phyloP scores from a whole-genome alignment of 345 rosid genomes.

The Salix brachista region DNA sequence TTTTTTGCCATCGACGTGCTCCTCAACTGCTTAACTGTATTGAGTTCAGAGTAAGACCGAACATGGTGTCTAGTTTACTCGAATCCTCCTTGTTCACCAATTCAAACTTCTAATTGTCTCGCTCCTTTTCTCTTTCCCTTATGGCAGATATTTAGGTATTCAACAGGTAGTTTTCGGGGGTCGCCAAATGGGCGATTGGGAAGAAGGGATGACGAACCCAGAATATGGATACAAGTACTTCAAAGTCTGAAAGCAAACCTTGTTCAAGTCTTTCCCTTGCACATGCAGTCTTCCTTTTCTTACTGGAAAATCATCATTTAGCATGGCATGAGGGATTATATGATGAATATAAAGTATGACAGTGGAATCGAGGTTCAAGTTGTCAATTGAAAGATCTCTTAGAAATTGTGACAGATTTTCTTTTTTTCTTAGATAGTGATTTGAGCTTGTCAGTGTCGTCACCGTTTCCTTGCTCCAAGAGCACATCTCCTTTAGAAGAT shows the following conservation, averaged over 20 bases:
- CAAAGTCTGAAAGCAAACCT: slow-evolving; percentile 43
- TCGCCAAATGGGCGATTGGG: slow-evolving; percentile 82
- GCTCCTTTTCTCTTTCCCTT: background rate
- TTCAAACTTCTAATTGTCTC: background rate
- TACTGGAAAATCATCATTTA: background rate
- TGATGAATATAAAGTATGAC: background rate
- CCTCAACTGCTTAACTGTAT: slow-evolving; percentile 77
- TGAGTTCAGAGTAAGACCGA: slow-evolving; percentile 78
- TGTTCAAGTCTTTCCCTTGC: background rate
- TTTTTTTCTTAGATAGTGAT: background rate
- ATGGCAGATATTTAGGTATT: slow-evolving; percentile 68
- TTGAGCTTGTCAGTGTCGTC: background rate
- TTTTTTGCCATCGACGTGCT: slow-evolving; percentile 74
- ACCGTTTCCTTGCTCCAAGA: background rate
- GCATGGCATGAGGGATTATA: background rate
- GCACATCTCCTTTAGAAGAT: background rate
- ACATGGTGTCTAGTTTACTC: background rate
- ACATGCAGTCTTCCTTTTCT: background rate
- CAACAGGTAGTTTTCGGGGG: slow-evolving; percentile 89
- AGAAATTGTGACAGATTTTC: background rate
- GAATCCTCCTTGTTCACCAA: background rate
- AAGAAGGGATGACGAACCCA: slow-evolving; percentile 79
- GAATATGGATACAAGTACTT: slow-evolving; percentile 77
- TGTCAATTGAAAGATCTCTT: background rate
- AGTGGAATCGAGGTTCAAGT: background rate